Evolutionary conservation across 192 early-diverging fungal genomes (phyloP), one percentile per base, ranked within the genome.

Genomic region (Fimicolochytrium jonesii): DNA sequence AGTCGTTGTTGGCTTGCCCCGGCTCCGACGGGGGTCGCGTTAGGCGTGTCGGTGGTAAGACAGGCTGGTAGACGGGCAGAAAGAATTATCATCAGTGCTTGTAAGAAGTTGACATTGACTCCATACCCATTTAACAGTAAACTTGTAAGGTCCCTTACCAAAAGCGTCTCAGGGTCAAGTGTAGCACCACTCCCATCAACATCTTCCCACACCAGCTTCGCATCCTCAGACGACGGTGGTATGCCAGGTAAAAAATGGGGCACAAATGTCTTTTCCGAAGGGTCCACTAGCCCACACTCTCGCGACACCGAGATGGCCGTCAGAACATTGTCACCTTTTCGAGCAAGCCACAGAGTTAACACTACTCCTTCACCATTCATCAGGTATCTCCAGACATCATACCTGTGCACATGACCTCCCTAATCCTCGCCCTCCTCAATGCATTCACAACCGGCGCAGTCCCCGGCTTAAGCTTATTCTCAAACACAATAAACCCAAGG

Each of bases 331-430:
- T 99, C 97, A 18, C 94, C 87, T 79, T 39, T n/a, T n/a, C n/a
- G n/a, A n/a, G n/a, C n/a, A n/a, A n/a, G n/a, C n/a, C n/a, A n/a
- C n/a, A n/a, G n/a, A n/a, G n/a, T n/a, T n/a, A n/a, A 1, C 46
- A 59, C 17, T 49, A 45, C 48, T 50, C 48, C 20, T 15, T 50
- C 25, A 17, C 13, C 48, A 23, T 1, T 1, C 15, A 18, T 23
- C 15, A 23, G 1, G 20, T 50, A 17, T 26, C 15, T 26, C 48
- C 0, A 1, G 25, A 2, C 48, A 50, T 1, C 18, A 10, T 67
- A 78, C 86, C 92, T 0, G 97, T 98, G 64, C 95, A 98, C 97
- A 99, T 99, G 39, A 97, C 86, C 75, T 92, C 90, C 28, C 94
- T 80, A 52, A 99, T 94, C 18, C 82, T 77, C 10, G 97, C 97